Evolutionary conservation across 2,329 filamentous ascomycete genomes (phyloP), one percentile per base, ranked within the genome.

Genomic region (Trichoderma pleuroti): DNA sequence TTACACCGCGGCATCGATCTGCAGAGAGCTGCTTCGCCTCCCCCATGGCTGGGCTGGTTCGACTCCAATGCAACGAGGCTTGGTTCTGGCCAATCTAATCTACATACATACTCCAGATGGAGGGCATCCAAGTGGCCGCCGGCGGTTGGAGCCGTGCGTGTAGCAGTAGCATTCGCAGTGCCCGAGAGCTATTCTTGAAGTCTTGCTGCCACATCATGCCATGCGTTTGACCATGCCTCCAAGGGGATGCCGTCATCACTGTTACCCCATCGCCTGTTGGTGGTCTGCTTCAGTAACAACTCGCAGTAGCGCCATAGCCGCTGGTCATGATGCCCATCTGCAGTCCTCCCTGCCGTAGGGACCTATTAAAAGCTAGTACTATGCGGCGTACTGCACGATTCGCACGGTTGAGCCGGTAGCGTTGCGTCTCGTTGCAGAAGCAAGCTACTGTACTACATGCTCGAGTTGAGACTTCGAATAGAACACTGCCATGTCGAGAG

Each of bases 11-110:
- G 68, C 59, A 63, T 68, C 65, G 65, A 70, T 70, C 67, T 67
- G 57, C 69, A 62, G 57, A 60, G 30, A 61, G 56, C 62, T 71
- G 63, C 63, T 67, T 71, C 69, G 69, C 69, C 69, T 67, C 69
- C 63, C 69, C 69, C 69, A 65, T 64, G 30, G 42, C 34, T 49
- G 32, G 32, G 54, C 28, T 61, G 36, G 11, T 26, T 46, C 30
- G 30, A 39, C 34, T 24, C 28, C 59, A 26, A 24, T 42, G 46
- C 46, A n/a, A 26, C 49, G 60, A 46, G 60, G 60, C 60, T 70
- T 57, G 60, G 46, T 24, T 36, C 24, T 63, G 67, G 67, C 21
- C 32, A 39, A 67, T 67, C 54, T 52, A 52, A 52, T 61, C 65
- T 42, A 42, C 39, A 42, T n/a, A 42, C 16, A n/a, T 49, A 24